These are phyloP conservation scores for Phyllostachys edulis DNA, from an alignment of 176 grass and related monocot species.

Conservation along the genomic window DNA sequence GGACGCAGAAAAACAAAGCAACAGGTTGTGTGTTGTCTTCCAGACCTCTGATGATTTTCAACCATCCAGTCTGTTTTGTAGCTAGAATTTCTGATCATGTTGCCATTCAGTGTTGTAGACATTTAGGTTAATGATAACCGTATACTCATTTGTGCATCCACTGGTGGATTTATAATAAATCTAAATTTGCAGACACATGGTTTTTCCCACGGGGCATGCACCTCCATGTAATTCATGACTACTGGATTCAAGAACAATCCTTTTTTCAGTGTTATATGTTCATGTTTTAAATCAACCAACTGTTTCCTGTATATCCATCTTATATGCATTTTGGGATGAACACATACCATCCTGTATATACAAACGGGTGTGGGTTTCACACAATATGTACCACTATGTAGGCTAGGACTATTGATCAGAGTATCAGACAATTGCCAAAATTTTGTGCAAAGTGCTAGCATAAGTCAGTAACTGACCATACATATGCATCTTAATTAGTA, in stretches of 20 bases:
- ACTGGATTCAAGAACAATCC: not conserved
- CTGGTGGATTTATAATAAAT: not conserved
- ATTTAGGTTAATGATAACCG: not conserved
- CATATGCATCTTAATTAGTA: not conserved
- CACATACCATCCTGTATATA: not conserved
- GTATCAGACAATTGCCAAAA: not conserved
- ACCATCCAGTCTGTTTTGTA: not conserved
- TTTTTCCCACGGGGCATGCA: not conserved
- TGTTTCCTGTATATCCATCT: not conserved
- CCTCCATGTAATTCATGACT: not conserved
- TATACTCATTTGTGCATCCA: not conserved
- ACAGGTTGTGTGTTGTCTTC: constrained; percentile 58
- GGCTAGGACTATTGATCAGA: not conserved
- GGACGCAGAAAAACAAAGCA: constrained; percentile 99
- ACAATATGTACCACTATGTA: not conserved
- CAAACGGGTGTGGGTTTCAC: not conserved
- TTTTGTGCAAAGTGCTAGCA: not conserved
- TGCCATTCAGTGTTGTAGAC: not conserved
- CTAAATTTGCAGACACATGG: not conserved
- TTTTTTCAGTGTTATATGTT: not conserved
- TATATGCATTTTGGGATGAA: constrained; percentile 1
- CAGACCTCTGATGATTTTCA: not conserved
- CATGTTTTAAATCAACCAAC: not conserved
- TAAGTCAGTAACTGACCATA: not conserved
- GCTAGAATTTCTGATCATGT: not conserved